phyloP scores from a whole-genome alignment of 1,139 yeast species.

The Debaryomyces udenii region DNA sequence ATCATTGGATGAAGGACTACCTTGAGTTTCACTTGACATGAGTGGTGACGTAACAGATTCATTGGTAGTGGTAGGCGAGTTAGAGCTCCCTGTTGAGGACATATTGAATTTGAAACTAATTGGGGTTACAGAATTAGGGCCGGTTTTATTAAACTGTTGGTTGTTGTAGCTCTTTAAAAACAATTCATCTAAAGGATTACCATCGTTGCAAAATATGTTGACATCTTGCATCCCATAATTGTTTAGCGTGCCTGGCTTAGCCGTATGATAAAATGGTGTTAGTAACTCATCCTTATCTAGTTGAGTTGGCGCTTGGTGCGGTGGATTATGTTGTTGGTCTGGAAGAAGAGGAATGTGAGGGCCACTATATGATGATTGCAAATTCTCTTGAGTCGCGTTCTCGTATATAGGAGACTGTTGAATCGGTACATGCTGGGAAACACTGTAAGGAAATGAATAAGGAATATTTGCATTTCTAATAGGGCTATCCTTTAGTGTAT shows the following conservation, averaged over 20 bases:
- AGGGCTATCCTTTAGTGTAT: background rate
- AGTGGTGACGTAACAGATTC: conserved; percentile 36
- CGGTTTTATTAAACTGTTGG: conserved; percentile 4
- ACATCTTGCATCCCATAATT: conserved; percentile 30
- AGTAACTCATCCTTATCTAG: conserved; percentile 16
- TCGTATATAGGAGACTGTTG: conserved; percentile 1
- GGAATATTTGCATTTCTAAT: conserved; percentile 5
- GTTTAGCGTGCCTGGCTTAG: conserved; percentile 12
- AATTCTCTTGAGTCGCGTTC: background rate
- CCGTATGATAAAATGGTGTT: conserved; percentile 26
- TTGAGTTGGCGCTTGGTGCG: background rate
- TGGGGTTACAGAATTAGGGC: conserved; percentile 9
- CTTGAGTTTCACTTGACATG: conserved; percentile 16
- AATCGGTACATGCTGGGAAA: no score
- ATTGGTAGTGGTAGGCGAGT: conserved; percentile 40
- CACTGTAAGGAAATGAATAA: background rate
- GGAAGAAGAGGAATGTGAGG: conserved; percentile 21
- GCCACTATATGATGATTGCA: conserved; percentile 17
- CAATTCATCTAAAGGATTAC: conserved; percentile 46
- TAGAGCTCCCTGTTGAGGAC: conserved; percentile 30
- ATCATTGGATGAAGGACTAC: conserved; percentile 18
- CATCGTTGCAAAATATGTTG: conserved; percentile 39
- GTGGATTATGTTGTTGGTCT: conserved; percentile 14
- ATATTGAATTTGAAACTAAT: conserved; percentile 16
- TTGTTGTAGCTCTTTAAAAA: conserved; percentile 22